These are phyloP conservation scores for Diaporthe destruens DNA, from an alignment of 2,329 filamentous ascomycete genomes.

Conservation along the genomic window DNA sequence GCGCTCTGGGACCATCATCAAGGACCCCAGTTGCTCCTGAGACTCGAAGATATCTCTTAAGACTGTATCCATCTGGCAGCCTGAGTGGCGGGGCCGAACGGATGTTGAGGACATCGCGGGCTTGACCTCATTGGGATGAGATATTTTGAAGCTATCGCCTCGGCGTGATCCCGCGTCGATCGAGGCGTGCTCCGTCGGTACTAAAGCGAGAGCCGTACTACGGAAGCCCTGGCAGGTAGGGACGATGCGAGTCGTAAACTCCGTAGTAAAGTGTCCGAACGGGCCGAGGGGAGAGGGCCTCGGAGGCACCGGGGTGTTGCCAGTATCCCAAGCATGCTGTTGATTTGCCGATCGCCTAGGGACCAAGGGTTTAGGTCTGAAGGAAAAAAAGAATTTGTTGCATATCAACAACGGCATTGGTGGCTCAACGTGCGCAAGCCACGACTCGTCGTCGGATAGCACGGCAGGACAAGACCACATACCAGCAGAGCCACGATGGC, in stretches of 20 bases:
- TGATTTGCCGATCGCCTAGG: not conserved
- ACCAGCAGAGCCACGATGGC: constrained; percentile 1
- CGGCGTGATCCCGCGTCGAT: constrained; percentile 9
- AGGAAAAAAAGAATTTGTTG: too few relatives aligned
- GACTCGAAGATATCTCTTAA: not conserved
- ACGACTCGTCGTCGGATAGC: not conserved
- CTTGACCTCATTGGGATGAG: not conserved
- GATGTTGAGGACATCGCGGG: not conserved
- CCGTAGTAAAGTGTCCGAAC: constrained; percentile 11
- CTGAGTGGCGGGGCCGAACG: constrained; percentile 14
- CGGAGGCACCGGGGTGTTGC: not conserved
- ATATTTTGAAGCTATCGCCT: constrained; percentile 4
- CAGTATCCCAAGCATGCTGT: not conserved
- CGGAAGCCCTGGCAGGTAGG: not conserved
- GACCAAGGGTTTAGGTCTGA: not conserved
- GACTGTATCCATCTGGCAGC: not conserved
- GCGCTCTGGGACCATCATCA: constrained; percentile 3
- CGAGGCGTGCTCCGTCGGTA: not conserved
- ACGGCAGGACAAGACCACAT: not conserved
- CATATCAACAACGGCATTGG: not conserved
- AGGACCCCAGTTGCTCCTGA: not conserved
- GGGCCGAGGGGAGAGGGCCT: constrained; percentile 18
- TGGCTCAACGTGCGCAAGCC: constrained; percentile 2
- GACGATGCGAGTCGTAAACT: not conserved
- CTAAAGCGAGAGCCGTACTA: not conserved